Base-by-base conservation (phyloP, 768 basidiomycete genomes). In the Lentinus brumalis region DNA sequence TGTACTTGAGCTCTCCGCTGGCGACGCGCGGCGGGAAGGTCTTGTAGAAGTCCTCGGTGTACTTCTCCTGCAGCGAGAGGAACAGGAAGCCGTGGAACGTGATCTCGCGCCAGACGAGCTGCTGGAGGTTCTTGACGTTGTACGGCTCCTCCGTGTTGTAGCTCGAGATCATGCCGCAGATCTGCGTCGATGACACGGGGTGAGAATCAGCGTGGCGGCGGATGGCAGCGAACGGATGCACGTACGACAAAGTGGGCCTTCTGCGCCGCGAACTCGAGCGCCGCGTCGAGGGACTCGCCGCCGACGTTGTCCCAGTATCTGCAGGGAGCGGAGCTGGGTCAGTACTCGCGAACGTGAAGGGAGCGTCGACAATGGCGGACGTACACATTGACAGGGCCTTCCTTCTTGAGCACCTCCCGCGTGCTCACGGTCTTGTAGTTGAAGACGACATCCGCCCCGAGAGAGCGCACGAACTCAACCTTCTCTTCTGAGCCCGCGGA, bases 401-500 rank as follows among this genome's bases (percentile, higher is more conserved):
- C 79, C 59, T 78, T 78, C 60, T 69, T 67, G 44, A 92, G 73
- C 3, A 87, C 75, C 14, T 86, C 82, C 1, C 66, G 66, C 0
- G 82, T 84, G 50, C 75, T 75, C 1, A 76, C 76, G 0, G 80
- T 89, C 78, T 92, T 88, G 74, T 88, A 91, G 71, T 91, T 89
- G 76, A 89, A 90, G 0, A 79, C 85, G 5, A 87, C 80, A 63
- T 92, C 88, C 0, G 84, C 83, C 0, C 88, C 89, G n/a, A 88
- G 63, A 2, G 79, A 78, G 51, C 79, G 79, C 72, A 88, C 50
- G 67, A 81, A 88, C 7, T 76, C 70, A 9, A 91, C 86, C 71
- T 92, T 91, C 55, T 87, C 86, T 26, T 91, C 87, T 0, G 83
- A 82, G 2, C 91, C 88, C 0, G 87, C 86, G 1, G 85, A 88